A percentile compares a stretch with the other conserved stretches of the same genome.
These are phyloP conservation scores for Aurantiochytrium sp. DNA, from an alignment of 108 stramenopile genomes.

Conservation along the genomic window DNA sequence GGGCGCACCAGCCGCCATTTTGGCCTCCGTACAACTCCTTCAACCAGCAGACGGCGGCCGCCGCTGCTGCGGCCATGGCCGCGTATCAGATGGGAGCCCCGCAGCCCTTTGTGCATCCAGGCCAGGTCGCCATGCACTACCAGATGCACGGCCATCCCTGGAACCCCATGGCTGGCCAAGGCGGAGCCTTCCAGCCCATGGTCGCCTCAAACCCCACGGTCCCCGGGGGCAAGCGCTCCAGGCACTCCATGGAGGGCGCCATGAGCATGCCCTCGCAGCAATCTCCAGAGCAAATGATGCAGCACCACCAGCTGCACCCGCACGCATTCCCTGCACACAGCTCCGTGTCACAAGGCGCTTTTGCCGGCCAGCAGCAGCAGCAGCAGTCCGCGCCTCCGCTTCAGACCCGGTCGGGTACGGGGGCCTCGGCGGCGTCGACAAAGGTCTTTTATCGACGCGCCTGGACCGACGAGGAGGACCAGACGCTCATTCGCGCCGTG, in stretches of 20 bases:
- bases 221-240: background rate
- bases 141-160: background rate
- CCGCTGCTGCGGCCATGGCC: background rate
- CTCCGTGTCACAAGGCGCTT: too few species aligned
- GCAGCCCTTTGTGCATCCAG: background rate
- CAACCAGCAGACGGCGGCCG: background rate
- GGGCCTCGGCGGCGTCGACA: background rate
- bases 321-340: too few species aligned
- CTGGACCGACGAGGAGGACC: conserved; percentile 52
- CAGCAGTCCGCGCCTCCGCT: too few species aligned
- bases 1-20: background rate
- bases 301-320: too few species aligned
- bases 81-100: background rate
- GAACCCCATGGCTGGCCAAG: background rate
- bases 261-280: too few species aligned
- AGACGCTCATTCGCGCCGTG: conserved; percentile 45
- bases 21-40: background rate
- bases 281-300: too few species aligned
- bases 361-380: too few species aligned
- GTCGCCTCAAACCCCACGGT: background rate
- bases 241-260: background rate
- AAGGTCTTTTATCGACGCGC: conserved; percentile 29
- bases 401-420: too few species aligned
- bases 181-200: background rate
- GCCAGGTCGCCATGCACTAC: background rate